Conservation (phyloP, 2,329 filamentous ascomycete genomes). For the Colletotrichum neosansevieriae region DNA sequence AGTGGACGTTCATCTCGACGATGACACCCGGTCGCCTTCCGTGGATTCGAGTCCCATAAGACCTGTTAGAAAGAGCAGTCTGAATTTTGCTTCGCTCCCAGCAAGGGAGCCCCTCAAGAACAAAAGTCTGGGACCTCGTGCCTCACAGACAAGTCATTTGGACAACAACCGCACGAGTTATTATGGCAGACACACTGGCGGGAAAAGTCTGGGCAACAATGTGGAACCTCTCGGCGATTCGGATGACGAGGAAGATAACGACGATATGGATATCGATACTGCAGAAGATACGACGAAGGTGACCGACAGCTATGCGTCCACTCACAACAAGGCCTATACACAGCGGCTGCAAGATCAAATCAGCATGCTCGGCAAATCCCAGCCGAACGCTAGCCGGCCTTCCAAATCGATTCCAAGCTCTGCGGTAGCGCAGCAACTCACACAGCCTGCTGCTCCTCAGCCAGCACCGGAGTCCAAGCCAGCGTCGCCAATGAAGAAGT, state of each 20-base stretch:
- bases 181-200: constrained; percentile 78
- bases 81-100: constrained; percentile 93
- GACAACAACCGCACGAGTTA: constrained; percentile 81
- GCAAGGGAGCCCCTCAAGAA: constrained; percentile 90
- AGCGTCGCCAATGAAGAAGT: constrained; percentile 49
- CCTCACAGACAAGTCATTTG: constrained; percentile 82
- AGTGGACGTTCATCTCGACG: constrained; percentile 52
- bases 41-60: constrained; percentile 81
- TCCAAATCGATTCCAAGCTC: constrained; percentile 61
- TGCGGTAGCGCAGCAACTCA: constrained; percentile 49
- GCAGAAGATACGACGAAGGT: constrained; percentile 60
- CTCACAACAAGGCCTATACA: constrained; percentile 89
- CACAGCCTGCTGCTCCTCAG: constrained; percentile 45
- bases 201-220: constrained; percentile 73
- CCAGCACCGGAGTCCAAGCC: constrained; percentile 46
- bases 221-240: constrained; percentile 56
- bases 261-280: constrained; percentile 66
- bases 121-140: constrained; percentile 81
- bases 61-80: constrained; percentile 89
- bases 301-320: constrained; percentile 60
- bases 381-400: constrained; percentile 59
- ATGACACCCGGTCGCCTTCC: constrained; percentile 70
- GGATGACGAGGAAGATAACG: constrained; percentile 60
- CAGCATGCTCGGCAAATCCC: constrained; percentile 74
- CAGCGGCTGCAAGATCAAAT: constrained; percentile 94